phyloP scores from a whole-genome alignment of 2,329 filamentous ascomycete species.

The Colletotrichum falcatum region DNA sequence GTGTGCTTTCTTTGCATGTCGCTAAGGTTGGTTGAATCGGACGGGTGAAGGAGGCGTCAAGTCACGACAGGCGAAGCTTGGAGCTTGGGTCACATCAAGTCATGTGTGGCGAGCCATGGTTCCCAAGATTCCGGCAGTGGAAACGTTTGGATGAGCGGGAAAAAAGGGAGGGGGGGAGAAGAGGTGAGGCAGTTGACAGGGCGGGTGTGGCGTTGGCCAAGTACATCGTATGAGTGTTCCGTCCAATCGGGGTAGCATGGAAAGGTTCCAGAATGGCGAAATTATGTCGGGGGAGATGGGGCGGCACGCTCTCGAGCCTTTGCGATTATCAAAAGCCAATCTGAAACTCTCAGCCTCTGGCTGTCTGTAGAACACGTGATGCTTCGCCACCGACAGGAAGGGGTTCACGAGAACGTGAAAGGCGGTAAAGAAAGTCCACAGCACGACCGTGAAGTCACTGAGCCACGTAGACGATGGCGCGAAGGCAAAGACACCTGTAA shows the following conservation, averaged over 20 bases:
- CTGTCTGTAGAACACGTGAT: conserved; percentile 11
- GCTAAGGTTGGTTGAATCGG: neutral
- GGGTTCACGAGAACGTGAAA: conserved; percentile 7
- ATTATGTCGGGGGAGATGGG: neutral
- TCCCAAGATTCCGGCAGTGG: conserved; percentile 23
- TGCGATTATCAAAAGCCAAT: conserved; percentile 5
- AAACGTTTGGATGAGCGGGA: conserved; percentile 16
- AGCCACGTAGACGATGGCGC: conserved; percentile 18
- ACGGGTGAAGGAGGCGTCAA: neutral
- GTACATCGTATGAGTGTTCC: neutral
- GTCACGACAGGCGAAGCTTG: neutral
- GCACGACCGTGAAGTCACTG: conserved; percentile 2
- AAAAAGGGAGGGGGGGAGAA: neutral
- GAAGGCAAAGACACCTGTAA: conserved; percentile 23
- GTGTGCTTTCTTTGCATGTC: neutral
- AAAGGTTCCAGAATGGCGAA: conserved; percentile 37
- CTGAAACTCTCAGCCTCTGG: conserved; percentile 2
- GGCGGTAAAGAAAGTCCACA: conserved; percentile 1
- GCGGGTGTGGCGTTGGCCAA: conserved; percentile 37
- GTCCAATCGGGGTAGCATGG: conserved; percentile 22
- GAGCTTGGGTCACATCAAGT: conserved; percentile 22
- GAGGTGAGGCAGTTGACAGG: conserved; percentile 19
- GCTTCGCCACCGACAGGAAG: conserved; percentile 10
- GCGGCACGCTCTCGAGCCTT: neutral
- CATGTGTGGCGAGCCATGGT: conserved; percentile 18